A percentile compares a stretch with the other conserved stretches of the same genome.
Conservation (phyloP, 2,329 filamentous ascomycete species). For the Colletotrichum sp. region DNA sequence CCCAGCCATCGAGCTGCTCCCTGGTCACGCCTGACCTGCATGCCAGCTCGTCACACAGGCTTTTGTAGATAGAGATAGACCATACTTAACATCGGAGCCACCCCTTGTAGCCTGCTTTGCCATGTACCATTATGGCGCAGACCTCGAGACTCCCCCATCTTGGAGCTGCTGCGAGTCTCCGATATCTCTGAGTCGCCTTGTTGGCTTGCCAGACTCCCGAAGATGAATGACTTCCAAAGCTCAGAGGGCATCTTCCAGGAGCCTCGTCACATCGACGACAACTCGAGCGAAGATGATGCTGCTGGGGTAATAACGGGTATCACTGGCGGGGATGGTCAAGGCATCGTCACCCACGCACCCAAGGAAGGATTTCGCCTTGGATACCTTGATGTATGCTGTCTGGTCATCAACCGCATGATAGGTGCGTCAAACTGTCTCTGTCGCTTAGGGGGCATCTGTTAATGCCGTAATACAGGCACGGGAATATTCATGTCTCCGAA, state of each 20-base stretch:
- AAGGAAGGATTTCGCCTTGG: constrained; percentile 38
- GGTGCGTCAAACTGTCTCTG: constrained; percentile 28
- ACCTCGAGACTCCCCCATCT: neutral
- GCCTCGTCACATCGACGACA: neutral
- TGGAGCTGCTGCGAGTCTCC: neutral
- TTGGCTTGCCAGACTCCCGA: neutral
- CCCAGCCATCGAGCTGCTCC: neutral
- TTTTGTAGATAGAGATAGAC: neutral
- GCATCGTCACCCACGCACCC: constrained; percentile 36
- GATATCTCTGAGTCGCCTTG: neutral
- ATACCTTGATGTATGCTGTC: constrained; percentile 39
- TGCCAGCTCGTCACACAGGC: neutral
- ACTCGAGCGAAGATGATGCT: constrained; percentile 25
- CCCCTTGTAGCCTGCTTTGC: neutral
- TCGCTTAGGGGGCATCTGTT: neutral
- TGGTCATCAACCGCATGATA: constrained; percentile 41
- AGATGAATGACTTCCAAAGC: constrained; percentile 33
- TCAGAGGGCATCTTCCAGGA: constrained; percentile 20
- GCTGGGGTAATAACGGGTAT: constrained; percentile 6
- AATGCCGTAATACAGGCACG: constrained; percentile 28
- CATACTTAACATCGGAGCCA: constrained; percentile 5
- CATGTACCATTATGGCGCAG: neutral
- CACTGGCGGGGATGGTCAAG: neutral
- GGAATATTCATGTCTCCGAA: constrained; percentile 40
- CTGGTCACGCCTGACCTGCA: neutral